phyloP scores from a whole-genome alignment of 2,329 filamentous ascomycete species.

The Fusarium domesticum region DNA sequence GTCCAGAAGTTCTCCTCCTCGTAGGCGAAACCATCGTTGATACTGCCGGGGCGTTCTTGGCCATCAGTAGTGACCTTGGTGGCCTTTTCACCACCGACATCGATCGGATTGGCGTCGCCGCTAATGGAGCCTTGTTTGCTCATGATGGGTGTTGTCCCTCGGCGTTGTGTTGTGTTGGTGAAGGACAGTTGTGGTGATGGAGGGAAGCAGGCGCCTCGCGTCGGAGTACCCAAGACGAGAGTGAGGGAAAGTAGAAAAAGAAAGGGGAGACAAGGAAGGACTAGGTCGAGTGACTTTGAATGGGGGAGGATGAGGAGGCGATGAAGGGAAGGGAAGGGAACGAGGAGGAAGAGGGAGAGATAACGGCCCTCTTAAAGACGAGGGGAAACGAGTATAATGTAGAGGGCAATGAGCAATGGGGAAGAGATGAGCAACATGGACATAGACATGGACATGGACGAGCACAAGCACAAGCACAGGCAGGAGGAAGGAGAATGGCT shows the following conservation, averaged over 20 bases:
- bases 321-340: constrained; percentile 5
- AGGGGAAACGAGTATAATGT: constrained; percentile 6
- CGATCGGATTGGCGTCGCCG: constrained; percentile 20
- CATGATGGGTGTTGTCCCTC: constrained; percentile 17
- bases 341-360: constrained; percentile 6
- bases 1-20: constrained; percentile 22
- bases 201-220: not conserved
- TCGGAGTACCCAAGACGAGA: not conserved
- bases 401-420: constrained; percentile 5
- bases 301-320: constrained; percentile 10
- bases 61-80: constrained; percentile 16
- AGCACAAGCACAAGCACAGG: no score
- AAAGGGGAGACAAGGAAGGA: constrained; percentile 14
- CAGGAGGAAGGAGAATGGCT: constrained; percentile 1
- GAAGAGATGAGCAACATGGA: constrained; percentile 7
- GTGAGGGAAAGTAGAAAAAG: constrained; percentile 1
- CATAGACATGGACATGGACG: no score
- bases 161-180: not conserved
- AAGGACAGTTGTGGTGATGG: constrained; percentile 2
- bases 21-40: constrained; percentile 18
- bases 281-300: constrained; percentile 20
- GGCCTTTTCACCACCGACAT: constrained; percentile 24
- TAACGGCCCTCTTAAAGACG: constrained; percentile 20
- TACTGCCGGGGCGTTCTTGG: constrained; percentile 14
- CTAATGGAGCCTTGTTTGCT: constrained; percentile 14